Conservation (phyloP, 805 yeast genomes). For the Yamadazyma sp. region DNA sequence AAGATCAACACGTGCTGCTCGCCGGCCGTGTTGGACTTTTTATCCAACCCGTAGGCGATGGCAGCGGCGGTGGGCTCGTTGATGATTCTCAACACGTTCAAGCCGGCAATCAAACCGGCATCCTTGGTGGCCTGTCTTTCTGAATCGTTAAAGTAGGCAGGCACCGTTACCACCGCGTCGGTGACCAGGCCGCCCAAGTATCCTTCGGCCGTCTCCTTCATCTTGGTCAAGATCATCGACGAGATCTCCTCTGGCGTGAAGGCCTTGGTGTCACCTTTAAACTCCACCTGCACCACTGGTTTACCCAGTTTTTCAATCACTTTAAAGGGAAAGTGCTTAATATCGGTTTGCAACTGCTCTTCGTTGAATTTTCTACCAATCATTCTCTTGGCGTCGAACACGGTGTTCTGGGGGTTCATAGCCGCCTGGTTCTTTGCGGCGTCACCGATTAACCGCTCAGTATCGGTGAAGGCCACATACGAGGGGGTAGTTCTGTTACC, state of each 20-base stretch:
- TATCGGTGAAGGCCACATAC: conserved; percentile 92
- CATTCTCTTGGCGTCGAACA: conserved; percentile 93
- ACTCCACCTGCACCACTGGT: conserved; percentile 85
- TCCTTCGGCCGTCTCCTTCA: conserved; percentile 93
- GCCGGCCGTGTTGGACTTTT: conserved; percentile 47
- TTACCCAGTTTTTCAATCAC: conserved; percentile 76
- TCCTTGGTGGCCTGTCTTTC: conserved; percentile 48
- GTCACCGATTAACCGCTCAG: conserved; percentile 94
- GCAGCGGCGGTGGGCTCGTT: conserved; percentile 50
- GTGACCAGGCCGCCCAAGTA: conserved; percentile 80
- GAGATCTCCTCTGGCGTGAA: conserved; percentile 95
- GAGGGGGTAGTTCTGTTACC: conserved; percentile 99
- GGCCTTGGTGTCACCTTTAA: conserved; percentile 79
- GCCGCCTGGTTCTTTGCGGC: conserved; percentile 99
- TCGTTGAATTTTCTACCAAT: conserved; percentile 82
- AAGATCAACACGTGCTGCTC: conserved; percentile 90
- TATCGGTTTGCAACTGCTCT: conserved; percentile 72
- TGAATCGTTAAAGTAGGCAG: conserved; percentile 45
- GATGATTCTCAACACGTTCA: conserved; percentile 43
- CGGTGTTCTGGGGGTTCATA: conserved; percentile 90
- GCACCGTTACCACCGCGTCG: conserved; percentile 46
- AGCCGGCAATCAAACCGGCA: conserved; percentile 48
- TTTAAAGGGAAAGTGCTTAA: conserved; percentile 88
- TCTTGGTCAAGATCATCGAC: conserved; percentile 86
- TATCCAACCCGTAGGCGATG: conserved; percentile 48